Percentiles rank a stretch among this genome's conserved stretches.
Conservation (phyloP, 2,329 filamentous ascomycete genomes). For the Xylaria sp. region DNA sequence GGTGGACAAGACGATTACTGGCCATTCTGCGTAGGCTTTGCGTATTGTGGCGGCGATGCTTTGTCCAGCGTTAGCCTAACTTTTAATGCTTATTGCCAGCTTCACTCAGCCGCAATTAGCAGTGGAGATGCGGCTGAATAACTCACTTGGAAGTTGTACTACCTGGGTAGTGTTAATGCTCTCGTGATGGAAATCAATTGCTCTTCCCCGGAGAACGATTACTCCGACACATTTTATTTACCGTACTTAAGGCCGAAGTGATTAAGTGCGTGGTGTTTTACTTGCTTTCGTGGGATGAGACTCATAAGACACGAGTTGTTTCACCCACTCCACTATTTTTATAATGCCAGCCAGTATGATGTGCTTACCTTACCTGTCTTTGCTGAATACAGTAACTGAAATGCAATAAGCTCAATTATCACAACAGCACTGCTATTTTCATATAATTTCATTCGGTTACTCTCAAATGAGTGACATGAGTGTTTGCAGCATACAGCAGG, state of each 20-base stretch:
- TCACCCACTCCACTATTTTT: not conserved
- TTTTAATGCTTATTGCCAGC: not conserved
- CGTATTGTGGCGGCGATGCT: not conserved
- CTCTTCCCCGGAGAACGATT: slow-evolving; percentile 7
- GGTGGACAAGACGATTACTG: too few species aligned
- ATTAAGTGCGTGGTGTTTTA: slow-evolving; percentile 6
- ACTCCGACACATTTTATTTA: not conserved
- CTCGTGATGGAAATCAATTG: not conserved
- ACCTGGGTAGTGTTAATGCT: not conserved
- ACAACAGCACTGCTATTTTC: not conserved
- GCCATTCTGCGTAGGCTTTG: too few species aligned
- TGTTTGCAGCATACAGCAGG: too few species aligned
- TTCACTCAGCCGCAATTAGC: slow-evolving; percentile 22
- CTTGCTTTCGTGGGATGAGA: not conserved
- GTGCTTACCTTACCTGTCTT: not conserved
- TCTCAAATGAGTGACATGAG: not conserved
- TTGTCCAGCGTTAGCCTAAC: not conserved
- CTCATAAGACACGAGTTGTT: slow-evolving; percentile 7
- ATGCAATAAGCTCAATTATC: not conserved
- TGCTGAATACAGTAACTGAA: not conserved
- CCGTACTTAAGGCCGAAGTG: not conserved
- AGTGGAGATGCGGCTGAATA: slow-evolving; percentile 24
- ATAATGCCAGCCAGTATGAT: not conserved
- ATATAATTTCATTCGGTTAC: not conserved
- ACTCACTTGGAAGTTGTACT: not conserved